Base-by-base conservation (phyloP, 495 filamentous ascomycete species). In the Penicillium samsonianum region DNA sequence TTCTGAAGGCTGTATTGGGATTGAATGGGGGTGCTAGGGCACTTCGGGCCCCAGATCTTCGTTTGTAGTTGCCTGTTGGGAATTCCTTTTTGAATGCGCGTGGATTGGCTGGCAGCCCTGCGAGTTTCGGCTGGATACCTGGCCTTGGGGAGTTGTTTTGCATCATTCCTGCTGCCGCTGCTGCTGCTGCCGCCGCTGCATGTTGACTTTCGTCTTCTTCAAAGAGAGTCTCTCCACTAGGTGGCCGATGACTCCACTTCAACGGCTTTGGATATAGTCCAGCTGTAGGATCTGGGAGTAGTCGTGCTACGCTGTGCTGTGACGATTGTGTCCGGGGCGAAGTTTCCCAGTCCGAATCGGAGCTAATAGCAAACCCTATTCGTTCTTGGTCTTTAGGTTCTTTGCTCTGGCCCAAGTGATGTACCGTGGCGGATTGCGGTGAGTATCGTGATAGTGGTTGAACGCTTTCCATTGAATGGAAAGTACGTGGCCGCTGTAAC, bases 61-160 rank as follows among this genome's bases (percentile, higher is more conserved):
- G 63, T n/a, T 57, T 55, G 40, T 60, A 61, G 12, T 55, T 56
- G 10, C 63, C 60, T 30, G 55, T 46, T 42, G 55, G 57, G 38
- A 67, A 69, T 8, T 65, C 68, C 20, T 72, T 54, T 45, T 69
- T 64, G 52, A 73, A 57, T 43, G 74, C 73, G 37, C 73, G 71
- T 16, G 75, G 75, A 37, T 78, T 74, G 19, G 71, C 63, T 5
- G 74, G 74, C 8, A 79, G 45, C 9, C 76, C 76, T 43, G 67
- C 47, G 19, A 64, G 60, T 19, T 53, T 26, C 11, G 31, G 60
- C 59, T 51, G 57, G 23, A 46, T 22, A 50, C 23, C 33, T 50
- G 58, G 16, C 50, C 37, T 55, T 45, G 54, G 45, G n/a, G 42
- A 28, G 58, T 50, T 17, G 9, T 28, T 40, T 40, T 25, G 41